Evolutionary conservation across 768 basidiomycete genomes (phyloP).

Genomic region (Termitomyces sp.): DNA sequence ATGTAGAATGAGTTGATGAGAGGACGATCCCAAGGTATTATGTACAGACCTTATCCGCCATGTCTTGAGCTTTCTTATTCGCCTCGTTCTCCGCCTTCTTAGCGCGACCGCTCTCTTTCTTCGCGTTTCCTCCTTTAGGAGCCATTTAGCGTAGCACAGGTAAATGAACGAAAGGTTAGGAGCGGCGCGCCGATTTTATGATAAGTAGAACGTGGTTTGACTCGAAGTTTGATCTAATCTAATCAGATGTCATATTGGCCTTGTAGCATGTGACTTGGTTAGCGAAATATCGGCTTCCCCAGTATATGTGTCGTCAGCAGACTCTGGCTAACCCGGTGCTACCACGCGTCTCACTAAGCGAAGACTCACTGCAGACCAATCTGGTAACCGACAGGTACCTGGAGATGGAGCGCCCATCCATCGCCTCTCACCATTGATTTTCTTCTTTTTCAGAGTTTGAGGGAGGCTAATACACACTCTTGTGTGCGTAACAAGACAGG

Average conservation of each 20-base stretch:
- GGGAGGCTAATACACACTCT: neutral
- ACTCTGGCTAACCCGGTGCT: neutral
- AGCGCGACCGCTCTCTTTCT: slow-evolving; percentile 86
- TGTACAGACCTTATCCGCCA: slow-evolving; percentile 48
- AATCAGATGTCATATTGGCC: slow-evolving; percentile 5
- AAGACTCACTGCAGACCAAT: neutral
- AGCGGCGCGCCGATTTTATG: neutral
- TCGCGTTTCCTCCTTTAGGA: slow-evolving; percentile 84
- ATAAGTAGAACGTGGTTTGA: neutral
- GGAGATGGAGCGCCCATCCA: neutral
- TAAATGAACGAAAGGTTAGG: neutral
- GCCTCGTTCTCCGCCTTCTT: slow-evolving; percentile 91
- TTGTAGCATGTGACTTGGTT: neutral
- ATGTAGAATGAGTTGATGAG: neutral
- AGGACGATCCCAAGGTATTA: neutral
- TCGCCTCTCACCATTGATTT: neutral
- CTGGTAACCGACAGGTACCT: neutral
- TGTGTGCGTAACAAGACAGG: neutral
- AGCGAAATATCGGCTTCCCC: too few relatives aligned
- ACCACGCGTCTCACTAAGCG: neutral
- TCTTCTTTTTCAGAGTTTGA: neutral
- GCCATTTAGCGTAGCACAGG: slow-evolving; percentile 56
- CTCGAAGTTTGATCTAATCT: slow-evolving; percentile 9
- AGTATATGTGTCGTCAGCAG: neutral
- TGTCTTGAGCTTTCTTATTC: slow-evolving; percentile 64